Evolutionary conservation across 2,329 filamentous ascomycete genomes (phyloP), one percentile per base, ranked within the genome.

Genomic region (Pseudopithomyces chartarum): DNA sequence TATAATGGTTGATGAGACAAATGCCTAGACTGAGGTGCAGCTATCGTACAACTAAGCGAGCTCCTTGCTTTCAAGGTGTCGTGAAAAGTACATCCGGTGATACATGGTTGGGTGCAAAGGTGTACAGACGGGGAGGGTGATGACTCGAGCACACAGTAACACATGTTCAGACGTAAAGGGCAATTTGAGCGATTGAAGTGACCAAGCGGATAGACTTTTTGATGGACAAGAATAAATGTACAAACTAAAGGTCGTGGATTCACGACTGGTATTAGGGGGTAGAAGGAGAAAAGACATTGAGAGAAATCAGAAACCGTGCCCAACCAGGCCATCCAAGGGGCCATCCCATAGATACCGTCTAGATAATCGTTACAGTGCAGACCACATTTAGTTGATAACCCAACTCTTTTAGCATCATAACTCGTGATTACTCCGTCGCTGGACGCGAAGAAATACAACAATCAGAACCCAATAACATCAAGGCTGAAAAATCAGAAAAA

Each of bases 361-460:
- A 51, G 17, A 19, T 50, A 32, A n/a, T 50, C 47, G 47, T 49
- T 17, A 32, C 46, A 38, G 17, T 40, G 22, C 47, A 23, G 19
- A 20, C 38, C 42, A 15, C 36, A 51, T 11, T 42, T 29, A 12
- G 15, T 34, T 12, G 26, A 29, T 29, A 29, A 8, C 10, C 48
- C n/a, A 38, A 34, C 23, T 42, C 38, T 51, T 51, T 51, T 51
- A 11, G 38, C 42, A 13, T 40, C 48, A 34, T 51, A 34, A 51
- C n/a, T 51, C 48, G 42, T 51, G 20, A 51, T 51, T 33, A 51
- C 38, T 51, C 48, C 48, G 48, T 51, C 48, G 48, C 48, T 51
- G 38, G 42, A 51, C 48, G 48, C 48, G 26, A 15, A 39, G 33
- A 23, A 17, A 42, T 33, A 19, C 8, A 19, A 29, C 19, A 40